Percentiles rank a stretch among this genome's conserved stretches.
These are phyloP conservation scores for Venturia pyrina DNA, from an alignment of 2,329 filamentous ascomycete species.

Conservation along the genomic window DNA sequence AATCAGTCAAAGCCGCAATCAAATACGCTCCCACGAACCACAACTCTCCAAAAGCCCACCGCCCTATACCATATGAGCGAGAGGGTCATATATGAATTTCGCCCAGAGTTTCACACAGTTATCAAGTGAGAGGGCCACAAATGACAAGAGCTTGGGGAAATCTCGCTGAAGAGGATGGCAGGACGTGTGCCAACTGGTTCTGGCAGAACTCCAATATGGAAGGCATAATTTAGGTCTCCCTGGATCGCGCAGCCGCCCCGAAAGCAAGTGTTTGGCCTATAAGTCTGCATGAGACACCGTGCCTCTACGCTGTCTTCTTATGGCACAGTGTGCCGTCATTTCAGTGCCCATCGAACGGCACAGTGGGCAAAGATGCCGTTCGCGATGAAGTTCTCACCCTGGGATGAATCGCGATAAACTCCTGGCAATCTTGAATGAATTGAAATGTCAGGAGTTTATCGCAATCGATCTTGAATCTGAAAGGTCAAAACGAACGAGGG, in stretches of 20 bases:
- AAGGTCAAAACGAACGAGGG: not conserved
- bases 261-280: constrained; percentile 39
- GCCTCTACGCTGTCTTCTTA: not conserved
- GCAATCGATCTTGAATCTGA: not conserved
- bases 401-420: not conserved
- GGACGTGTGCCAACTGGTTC: constrained; percentile 41
- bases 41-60: constrained; percentile 71
- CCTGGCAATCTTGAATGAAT: not conserved
- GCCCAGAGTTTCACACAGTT: constrained; percentile 57
- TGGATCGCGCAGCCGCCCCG: constrained; percentile 32
- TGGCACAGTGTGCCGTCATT: no score
- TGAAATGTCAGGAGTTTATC: no score
- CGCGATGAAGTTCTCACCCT: not conserved
- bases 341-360: no score
- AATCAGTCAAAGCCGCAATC: constrained; percentile 42
- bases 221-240: constrained; percentile 35
- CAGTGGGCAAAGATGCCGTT: not conserved
- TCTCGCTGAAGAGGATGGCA: constrained; percentile 41
- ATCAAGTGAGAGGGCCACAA: constrained; percentile 20
- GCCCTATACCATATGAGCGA: constrained; percentile 96
- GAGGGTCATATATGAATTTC: constrained; percentile 81
- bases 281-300: constrained; percentile 20
- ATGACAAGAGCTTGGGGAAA: constrained; percentile 34
- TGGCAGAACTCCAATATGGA: constrained; percentile 36
- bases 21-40: constrained; percentile 39